These are phyloP conservation scores for Ceratobasidium sp. DNA, from an alignment of 1,284 basidiomycete genomes.

Conservation along the genomic window DNA sequence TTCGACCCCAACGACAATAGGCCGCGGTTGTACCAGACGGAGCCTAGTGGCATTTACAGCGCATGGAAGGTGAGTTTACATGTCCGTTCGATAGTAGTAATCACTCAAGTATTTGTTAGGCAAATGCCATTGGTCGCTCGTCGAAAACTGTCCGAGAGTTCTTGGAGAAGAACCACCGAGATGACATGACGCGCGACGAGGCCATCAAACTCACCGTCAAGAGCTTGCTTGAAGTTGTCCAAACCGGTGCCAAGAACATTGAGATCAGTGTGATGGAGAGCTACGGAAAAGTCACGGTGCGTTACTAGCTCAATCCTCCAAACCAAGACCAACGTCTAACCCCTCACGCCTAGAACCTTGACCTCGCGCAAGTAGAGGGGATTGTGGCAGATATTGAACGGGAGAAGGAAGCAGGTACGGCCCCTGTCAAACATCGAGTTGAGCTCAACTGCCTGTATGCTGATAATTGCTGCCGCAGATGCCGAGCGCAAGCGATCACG, in stretches of 20 bases:
- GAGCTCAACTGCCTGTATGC: neutral
- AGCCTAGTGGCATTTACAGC: constrained; percentile 97
- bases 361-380: constrained; percentile 85
- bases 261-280: constrained; percentile 97
- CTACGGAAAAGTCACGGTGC: constrained; percentile 88
- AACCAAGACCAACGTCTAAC: constrained; percentile 34
- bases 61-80: constrained; percentile 88
- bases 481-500: constrained; percentile 85
- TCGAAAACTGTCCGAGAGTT: constrained; percentile 99
- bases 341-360: constrained; percentile 73
- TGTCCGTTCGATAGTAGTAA: neutral
- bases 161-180: constrained; percentile 97
- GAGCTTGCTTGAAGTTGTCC: constrained; percentile 96
- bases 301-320: constrained; percentile 51
- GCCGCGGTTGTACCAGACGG: constrained; percentile 95
- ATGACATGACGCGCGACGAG: constrained; percentile 87
- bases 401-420: constrained; percentile 92
- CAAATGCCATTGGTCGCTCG: constrained; percentile 96
- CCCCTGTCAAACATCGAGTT: neutral
- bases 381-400: constrained; percentile 92
- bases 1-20: constrained; percentile 93
- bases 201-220: constrained; percentile 96
- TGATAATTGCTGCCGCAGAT: constrained; percentile 60
- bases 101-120: constrained; percentile 61
- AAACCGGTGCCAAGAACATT: constrained; percentile 99